These are phyloP conservation scores for Gillenia trifoliata DNA, from an alignment of 306 rosid species.

Conservation along the genomic window DNA sequence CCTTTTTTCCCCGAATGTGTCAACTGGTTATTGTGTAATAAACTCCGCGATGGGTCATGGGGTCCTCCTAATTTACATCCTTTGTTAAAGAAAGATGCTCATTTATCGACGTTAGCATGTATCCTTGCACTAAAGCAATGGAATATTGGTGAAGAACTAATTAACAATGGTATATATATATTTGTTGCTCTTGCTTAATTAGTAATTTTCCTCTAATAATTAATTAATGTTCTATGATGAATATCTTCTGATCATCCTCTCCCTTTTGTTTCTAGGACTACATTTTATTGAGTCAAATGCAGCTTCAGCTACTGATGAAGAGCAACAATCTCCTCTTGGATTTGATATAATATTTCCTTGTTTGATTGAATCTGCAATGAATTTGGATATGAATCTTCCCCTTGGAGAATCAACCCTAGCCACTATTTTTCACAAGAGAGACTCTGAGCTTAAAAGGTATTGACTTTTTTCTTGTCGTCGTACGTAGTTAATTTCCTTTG, in stretches of 20 bases:
- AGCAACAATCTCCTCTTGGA: constrained; percentile 64
- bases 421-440: constrained; percentile 46
- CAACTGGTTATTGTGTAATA: constrained; percentile 69
- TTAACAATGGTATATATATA: constrained; percentile 47
- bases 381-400: constrained; percentile 48
- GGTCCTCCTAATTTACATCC: constrained; percentile 46
- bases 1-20: constrained; percentile 77
- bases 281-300: constrained; percentile 62
- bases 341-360: constrained; percentile 66
- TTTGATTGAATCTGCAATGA: constrained; percentile 51
- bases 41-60: constrained; percentile 85
- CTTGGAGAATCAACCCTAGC: constrained; percentile 37
- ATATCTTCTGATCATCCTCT: neutral
- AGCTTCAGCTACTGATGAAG: constrained; percentile 53
- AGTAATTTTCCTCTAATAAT: neutral
- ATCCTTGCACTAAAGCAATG: constrained; percentile 67
- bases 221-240: constrained; percentile 6
- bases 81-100: constrained; percentile 56
- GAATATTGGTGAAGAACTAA: constrained; percentile 58
- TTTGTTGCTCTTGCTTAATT: neutral
- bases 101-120: constrained; percentile 68
- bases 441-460: constrained; percentile 55
- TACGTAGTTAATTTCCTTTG: too few species aligned
- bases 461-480: too few species aligned
- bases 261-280: constrained; percentile 50